Percentiles rank a stretch among this genome's conserved stretches.
These are phyloP conservation scores for Hymenoscyphus occultus DNA, from an alignment of 2,329 filamentous ascomycete species.

Conservation along the genomic window DNA sequence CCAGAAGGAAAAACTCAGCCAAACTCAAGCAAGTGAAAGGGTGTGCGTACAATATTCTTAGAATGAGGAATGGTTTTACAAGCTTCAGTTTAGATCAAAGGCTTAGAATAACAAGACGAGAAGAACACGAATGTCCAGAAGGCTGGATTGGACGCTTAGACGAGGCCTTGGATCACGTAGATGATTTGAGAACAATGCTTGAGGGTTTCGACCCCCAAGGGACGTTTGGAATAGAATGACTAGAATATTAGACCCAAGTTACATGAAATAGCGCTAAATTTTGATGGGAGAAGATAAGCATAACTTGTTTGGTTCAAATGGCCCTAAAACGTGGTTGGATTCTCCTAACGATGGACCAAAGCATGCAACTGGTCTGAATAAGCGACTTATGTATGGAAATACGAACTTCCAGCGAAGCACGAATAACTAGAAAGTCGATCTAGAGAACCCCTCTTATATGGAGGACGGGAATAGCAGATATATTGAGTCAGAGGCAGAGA, in stretches of 20 bases:
- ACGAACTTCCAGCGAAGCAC: too few relatives aligned
- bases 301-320: too few relatives aligned
- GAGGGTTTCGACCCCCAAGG: not conserved
- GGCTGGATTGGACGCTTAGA: not conserved
- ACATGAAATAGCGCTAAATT: too few relatives aligned
- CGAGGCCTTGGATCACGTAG: not conserved
- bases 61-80: not conserved
- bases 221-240: not conserved
- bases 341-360: too few relatives aligned
- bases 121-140: not conserved
- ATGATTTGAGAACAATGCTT: not conserved
- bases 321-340: too few relatives aligned
- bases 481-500: too few relatives aligned
- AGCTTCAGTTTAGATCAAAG: not conserved
- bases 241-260: not conserved
- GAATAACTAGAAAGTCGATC: too few relatives aligned
- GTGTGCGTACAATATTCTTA: not conserved
- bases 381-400: too few relatives aligned
- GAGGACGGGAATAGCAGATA: too few relatives aligned
- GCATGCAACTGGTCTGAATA: too few relatives aligned
- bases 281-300: too few relatives aligned
- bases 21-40: not conserved
- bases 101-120: not conserved
- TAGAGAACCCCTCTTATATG: too few relatives aligned
- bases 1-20: not conserved